A percentile compares a stretch with the other conserved stretches of the same genome.
Evolutionary conservation across 352 stramenopile species (phyloP).

Genomic region (Globisporangium radiosum): DNA sequence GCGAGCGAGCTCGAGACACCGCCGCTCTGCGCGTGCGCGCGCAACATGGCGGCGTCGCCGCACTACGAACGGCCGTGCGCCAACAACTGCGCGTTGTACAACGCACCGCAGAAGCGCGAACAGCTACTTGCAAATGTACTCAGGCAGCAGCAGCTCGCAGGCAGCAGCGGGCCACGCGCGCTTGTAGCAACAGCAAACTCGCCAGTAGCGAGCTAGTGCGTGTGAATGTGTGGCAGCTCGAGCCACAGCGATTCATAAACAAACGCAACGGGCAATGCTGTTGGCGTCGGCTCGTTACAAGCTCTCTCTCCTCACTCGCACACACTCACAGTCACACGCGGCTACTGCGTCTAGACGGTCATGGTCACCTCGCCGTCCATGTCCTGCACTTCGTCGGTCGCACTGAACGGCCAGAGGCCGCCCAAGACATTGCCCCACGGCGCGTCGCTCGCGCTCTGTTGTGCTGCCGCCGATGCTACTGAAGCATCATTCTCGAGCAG

Average conservation of each 20-base stretch:
- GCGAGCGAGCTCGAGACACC: slow-evolving; percentile 41
- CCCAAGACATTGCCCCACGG: slow-evolving; percentile 48
- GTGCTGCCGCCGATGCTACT: no score
- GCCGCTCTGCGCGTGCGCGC: slow-evolving; percentile 44
- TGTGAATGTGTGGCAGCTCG: background rate
- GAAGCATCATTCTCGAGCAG: background rate
- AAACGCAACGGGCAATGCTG: no score
- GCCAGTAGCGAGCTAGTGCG: background rate
- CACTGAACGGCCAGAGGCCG: slow-evolving; percentile 34
- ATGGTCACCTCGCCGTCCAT: slow-evolving; percentile 75
- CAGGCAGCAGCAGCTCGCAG: slow-evolving; percentile 43
- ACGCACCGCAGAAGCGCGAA: slow-evolving; percentile 51
- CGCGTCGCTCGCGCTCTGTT: slow-evolving; percentile 9
- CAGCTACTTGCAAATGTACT: slow-evolving; percentile 44
- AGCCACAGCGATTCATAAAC: background rate
- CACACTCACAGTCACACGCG: background rate
- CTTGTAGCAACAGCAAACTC: slow-evolving; percentile 2
- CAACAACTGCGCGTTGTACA: slow-evolving; percentile 73
- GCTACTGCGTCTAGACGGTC: slow-evolving; percentile 13
- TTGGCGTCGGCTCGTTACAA: no score
- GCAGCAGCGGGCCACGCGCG: background rate
- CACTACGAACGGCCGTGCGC: slow-evolving; percentile 27
- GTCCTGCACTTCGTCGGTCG: slow-evolving; percentile 25
- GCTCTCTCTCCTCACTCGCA: background rate
- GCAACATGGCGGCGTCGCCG: slow-evolving; percentile 12